A percentile compares a stretch with the other conserved stretches of the same genome.
Evolutionary conservation across 176 grass and related monocot genomes (phyloP).

Genomic region (Triticum urartu): DNA sequence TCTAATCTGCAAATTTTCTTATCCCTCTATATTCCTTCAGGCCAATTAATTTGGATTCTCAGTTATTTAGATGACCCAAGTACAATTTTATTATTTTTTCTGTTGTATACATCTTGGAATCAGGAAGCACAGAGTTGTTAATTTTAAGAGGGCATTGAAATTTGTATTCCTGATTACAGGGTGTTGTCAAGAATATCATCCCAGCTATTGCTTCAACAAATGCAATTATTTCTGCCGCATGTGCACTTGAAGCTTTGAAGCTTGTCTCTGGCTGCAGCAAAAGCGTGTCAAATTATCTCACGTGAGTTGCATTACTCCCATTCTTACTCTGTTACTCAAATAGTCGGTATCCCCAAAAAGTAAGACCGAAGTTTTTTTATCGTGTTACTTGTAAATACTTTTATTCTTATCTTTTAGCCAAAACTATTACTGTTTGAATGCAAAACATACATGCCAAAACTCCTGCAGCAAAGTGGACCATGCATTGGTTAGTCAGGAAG

Average conservation of each 20-base stretch:
- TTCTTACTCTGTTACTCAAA: slow-evolving; percentile 13
- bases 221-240: slow-evolving; percentile 94
- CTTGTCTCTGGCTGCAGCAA: slow-evolving; percentile 95
- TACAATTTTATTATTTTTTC: slow-evolving; percentile 11
- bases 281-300: slow-evolving; percentile 96
- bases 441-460: not conserved
- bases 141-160: slow-evolving; percentile 17
- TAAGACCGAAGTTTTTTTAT: not conserved
- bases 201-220: slow-evolving; percentile 98
- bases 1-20: not conserved
- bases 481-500: not conserved
- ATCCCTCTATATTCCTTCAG: not conserved
- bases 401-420: not conserved
- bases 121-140: not conserved
- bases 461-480: not conserved
- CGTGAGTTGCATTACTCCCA: slow-evolving; percentile 50
- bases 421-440: not conserved
- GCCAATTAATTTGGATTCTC: not conserved
- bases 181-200: slow-evolving; percentile 99
- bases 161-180: slow-evolving; percentile 47
- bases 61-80: not conserved
- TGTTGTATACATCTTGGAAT: not conserved
- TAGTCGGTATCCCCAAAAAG: slow-evolving; percentile 1
- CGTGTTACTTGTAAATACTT: not conserved
- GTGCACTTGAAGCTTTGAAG: slow-evolving; percentile 95